Conservation (phyloP, 352 stramenopile genomes). For the Pythium monospermum region DNA sequence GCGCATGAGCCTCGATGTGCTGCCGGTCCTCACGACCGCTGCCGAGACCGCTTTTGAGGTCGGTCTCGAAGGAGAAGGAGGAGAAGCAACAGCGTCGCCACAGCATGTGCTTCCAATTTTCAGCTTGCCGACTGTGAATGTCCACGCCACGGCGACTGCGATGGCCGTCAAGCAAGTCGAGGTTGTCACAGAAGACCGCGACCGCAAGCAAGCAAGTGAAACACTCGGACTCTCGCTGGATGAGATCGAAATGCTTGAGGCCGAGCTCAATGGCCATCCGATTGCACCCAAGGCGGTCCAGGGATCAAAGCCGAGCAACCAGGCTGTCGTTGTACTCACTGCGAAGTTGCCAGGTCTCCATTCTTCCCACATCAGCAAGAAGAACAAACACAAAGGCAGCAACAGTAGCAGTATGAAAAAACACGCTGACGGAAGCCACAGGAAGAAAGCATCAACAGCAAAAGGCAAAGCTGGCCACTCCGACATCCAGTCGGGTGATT, state of each 20-base stretch:
- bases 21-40: conserved; percentile 63
- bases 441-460: conserved; percentile 4
- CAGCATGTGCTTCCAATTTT: conserved; percentile 69
- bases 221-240: conserved; percentile 55
- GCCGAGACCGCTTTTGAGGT: conserved; percentile 75
- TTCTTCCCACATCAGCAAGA: neutral
- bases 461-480: neutral
- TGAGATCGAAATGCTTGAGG: conserved; percentile 63
- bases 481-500: neutral
- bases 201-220: conserved; percentile 58
- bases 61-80: conserved; percentile 26
- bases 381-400: neutral
- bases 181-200: conserved; percentile 39
- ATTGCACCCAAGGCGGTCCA: neutral
- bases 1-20: conserved; percentile 49
- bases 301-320: neutral
- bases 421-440: no score
- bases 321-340: no score
- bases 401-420: neutral
- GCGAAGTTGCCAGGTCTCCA: no score
- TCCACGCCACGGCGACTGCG: conserved; percentile 28
- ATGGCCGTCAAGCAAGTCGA: conserved; percentile 40
- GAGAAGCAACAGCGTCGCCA: neutral
- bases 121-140: conserved; percentile 53
- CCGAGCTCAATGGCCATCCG: conserved; percentile 31